Base-by-base conservation (phyloP, 2,329 filamentous ascomycete genomes). In the Lasiodiplodia gonubiensis region DNA sequence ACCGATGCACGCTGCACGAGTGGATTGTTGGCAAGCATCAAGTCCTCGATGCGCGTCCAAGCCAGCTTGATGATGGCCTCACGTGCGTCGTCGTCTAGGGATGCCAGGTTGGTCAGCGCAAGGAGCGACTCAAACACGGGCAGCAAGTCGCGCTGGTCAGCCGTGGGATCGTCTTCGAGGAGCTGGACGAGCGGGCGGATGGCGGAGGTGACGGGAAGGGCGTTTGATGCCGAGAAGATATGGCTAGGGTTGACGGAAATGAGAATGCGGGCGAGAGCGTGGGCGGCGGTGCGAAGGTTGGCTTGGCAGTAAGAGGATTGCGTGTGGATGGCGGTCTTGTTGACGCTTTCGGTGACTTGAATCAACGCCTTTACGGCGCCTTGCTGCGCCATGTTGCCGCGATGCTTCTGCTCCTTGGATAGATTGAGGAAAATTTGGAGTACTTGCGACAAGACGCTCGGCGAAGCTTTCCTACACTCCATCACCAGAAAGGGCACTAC, bases 81-180 rank as follows among this genome's bases (percentile, higher is more conserved):
- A 53, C 90, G 86, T 6, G 88, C 86, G 39, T 80, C 75, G 51
- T 90, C 86, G 64, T 94, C 90, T 60, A 82, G 78, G 0, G 92
- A 96, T 0, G 94, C 95, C 8, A 99, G 86, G 73, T 99, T 99
- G 0, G 95, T 98, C 42, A 99, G 86, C 0, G 95, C 94, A 77
- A 98, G 90, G 10, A 99, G 86, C 0, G 91, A 86, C 79, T 99
- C 95, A 72, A 98, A 99, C 0, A 91, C 89, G 0, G 95, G 93
- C 0, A 99, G 86, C 16, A 98, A 86, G 77, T 97, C 92, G 63
- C 73, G 72, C 7, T 75, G 87, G 46, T 89, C 87, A 2, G 85
- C 82, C 1, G 83, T 81, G 4, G 88, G 86, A 61, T 91, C 88
- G 6, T 88, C 86, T 0, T 86, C 81, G 18, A 98, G 85, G 65